These are phyloP conservation scores for Populus tremula DNA, from an alignment of 345 rosid genomes.

Conservation along the genomic window DNA sequence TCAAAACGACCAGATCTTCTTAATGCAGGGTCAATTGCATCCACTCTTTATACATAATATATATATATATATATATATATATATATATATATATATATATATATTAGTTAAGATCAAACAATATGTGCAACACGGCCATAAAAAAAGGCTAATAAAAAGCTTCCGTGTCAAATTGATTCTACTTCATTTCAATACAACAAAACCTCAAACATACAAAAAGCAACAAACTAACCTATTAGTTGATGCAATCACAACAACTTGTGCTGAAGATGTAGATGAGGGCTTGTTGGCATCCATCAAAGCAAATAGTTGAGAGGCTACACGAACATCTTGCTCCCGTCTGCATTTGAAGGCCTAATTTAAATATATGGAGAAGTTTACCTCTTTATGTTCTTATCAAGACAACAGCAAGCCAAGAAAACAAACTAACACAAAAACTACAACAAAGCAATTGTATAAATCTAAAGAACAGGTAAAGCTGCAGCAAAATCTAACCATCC, in stretches of 20 bases:
- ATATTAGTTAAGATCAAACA: too few relatives aligned
- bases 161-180: not conserved
- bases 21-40: constrained; percentile 74
- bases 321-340: constrained; percentile 70
- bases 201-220: not conserved
- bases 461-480: not conserved
- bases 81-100: not conserved
- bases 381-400: not conserved
- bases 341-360: constrained; percentile 44
- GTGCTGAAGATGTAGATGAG: constrained; percentile 39
- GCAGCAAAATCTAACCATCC: not conserved
- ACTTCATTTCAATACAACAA: not conserved
- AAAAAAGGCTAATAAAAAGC: not conserved
- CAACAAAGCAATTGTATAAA: not conserved
- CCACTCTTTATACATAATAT: constrained; percentile 45
- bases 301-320: constrained; percentile 67
- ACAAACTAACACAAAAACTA: not conserved
- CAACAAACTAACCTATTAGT: constrained; percentile 66
- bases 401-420: not conserved
- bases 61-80: not conserved
- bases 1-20: constrained; percentile 86
- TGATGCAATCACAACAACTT: constrained; percentile 77
- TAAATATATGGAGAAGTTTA: not conserved
- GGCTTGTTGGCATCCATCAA: constrained; percentile 79
- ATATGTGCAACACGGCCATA: not conserved